phyloP scores from a whole-genome alignment of 1,284 basidiomycete genomes.

The Vanrija pseudolonga region DNA sequence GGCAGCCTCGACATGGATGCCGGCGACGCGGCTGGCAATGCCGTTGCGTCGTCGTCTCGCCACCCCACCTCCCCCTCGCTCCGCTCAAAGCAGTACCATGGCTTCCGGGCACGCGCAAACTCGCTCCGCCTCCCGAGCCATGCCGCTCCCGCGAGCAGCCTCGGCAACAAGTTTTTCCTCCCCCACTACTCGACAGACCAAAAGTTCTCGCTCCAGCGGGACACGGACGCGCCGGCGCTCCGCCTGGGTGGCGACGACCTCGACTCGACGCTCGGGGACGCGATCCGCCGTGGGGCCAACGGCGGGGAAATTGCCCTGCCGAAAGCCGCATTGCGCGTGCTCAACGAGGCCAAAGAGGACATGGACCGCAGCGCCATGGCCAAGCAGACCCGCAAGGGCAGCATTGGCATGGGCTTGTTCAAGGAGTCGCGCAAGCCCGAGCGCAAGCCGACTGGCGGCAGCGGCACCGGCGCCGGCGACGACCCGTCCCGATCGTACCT shows the following conservation, averaged over 20 bases:
- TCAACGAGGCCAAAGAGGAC: conserved; percentile 44
- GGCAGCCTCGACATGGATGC: background rate
- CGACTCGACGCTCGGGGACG: conserved; percentile 43
- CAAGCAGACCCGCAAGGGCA: conserved; percentile 48
- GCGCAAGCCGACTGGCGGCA: background rate
- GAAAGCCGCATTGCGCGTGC: conserved; percentile 37
- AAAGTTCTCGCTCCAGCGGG: conserved; percentile 37
- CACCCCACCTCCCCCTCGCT: background rate
- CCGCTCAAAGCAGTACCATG: background rate
- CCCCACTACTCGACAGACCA: conserved; percentile 48
- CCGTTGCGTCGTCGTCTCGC: conserved; percentile 1
- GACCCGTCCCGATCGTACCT: background rate
- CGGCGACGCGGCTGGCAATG: background rate
- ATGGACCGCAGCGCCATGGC: conserved; percentile 23
- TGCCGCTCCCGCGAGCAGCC: background rate
- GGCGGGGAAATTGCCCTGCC: conserved; percentile 43
- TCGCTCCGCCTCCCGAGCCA: conserved; percentile 23
- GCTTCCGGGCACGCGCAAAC: conserved; percentile 24
- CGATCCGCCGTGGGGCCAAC: conserved; percentile 33
- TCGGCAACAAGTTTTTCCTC: conserved; percentile 29
- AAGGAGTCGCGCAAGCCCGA: conserved; percentile 33
- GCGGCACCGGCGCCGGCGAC: too few relatives aligned
- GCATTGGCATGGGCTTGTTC: conserved; percentile 51
- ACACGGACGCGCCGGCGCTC: conserved; percentile 19
- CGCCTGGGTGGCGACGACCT: conserved; percentile 44